Conservation (phyloP, 345 rosid species). For the Jatropha curcas region DNA sequence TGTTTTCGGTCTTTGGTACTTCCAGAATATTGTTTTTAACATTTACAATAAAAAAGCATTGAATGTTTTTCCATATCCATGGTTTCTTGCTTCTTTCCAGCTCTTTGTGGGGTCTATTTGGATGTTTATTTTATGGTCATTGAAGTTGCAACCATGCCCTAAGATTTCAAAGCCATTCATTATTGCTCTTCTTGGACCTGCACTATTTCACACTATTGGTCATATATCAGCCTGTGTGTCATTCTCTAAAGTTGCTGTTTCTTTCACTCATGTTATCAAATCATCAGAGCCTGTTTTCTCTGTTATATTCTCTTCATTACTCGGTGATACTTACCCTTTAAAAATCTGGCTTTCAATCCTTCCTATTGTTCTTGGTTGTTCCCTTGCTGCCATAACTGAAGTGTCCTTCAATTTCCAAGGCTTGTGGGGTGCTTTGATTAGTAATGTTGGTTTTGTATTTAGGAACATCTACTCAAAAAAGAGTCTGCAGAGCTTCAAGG, state of each 20-base stretch:
- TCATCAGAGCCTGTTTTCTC: slow-evolving; percentile 98
- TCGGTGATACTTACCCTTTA: slow-evolving; percentile 82
- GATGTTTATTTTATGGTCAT: slow-evolving; percentile 84
- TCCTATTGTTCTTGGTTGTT: slow-evolving; percentile 90
- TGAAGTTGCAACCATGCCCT: slow-evolving; percentile 77
- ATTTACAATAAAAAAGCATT: slow-evolving; percentile 89
- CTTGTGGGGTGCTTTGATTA: slow-evolving; percentile 90
- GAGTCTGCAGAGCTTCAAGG: slow-evolving; percentile 77
- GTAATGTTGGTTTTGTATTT: slow-evolving; percentile 88
- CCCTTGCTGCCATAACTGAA: slow-evolving; percentile 92
- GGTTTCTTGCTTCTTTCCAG: slow-evolving; percentile 97
- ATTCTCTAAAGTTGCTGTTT: slow-evolving; percentile 95
- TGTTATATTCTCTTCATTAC: slow-evolving; percentile 82
- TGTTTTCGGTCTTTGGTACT: slow-evolving; percentile 87
- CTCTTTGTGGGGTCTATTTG: slow-evolving; percentile 86
- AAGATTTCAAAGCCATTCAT: slow-evolving; percentile 82
- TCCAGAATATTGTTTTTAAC: slow-evolving; percentile 91
- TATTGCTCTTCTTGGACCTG: slow-evolving; percentile 90
- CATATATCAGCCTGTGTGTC: slow-evolving; percentile 98
- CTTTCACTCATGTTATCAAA: slow-evolving; percentile 96
- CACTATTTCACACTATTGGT: slow-evolving; percentile 91
- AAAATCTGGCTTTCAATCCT: slow-evolving; percentile 91
- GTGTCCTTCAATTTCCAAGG: slow-evolving; percentile 87
- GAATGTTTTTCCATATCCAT: slow-evolving; percentile 86
- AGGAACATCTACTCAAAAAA: slow-evolving; percentile 83